Evolutionary conservation across 495 filamentous ascomycete species (phyloP).

Genomic region (Aspergillus sparsus): DNA sequence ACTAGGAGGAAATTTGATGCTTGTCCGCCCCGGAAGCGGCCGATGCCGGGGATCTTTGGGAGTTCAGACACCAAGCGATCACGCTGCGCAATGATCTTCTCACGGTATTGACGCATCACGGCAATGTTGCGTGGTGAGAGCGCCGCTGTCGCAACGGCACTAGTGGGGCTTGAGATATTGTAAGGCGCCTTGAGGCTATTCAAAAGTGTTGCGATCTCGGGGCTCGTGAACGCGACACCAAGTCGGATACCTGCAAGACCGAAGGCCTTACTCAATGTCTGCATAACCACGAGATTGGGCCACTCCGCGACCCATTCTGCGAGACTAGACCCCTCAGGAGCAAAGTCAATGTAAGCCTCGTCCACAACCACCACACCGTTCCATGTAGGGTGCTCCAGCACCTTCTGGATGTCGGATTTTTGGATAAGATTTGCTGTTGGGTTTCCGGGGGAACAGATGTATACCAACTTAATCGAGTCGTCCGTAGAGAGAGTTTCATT

Average conservation of each 20-base stretch:
- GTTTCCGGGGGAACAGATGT: slow-evolving; percentile 93
- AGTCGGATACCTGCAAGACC: slow-evolving; percentile 91
- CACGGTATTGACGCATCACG: slow-evolving; percentile 68
- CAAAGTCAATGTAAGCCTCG: slow-evolving; percentile 97
- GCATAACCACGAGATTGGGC: slow-evolving; percentile 98
- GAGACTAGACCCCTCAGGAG: slow-evolving; percentile 72
- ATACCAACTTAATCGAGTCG: slow-evolving; percentile 77
- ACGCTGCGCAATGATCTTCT: slow-evolving; percentile 71
- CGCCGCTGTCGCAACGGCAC: slow-evolving; percentile 74
- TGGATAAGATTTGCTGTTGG: slow-evolving; percentile 78
- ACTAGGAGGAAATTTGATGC: slow-evolving; percentile 89
- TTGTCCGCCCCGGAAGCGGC: slow-evolving; percentile 74
- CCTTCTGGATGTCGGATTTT: slow-evolving; percentile 69
- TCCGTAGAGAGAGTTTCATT: slow-evolving; percentile 61
- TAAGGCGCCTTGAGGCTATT: slow-evolving; percentile 96
- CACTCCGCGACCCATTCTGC: slow-evolving; percentile 92
- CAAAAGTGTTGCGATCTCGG: slow-evolving; percentile 67
- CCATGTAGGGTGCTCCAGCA: slow-evolving; percentile 89
- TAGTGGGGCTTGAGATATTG: slow-evolving; percentile 85
- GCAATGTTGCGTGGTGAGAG: slow-evolving; percentile 63
- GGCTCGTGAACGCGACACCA: slow-evolving; percentile 68
- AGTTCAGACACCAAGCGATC: slow-evolving; percentile 72
- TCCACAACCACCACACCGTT: slow-evolving; percentile 93
- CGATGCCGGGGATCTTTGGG: slow-evolving; percentile 74
- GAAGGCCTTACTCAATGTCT: slow-evolving; percentile 95